Base-by-base conservation (phyloP, 164 flowering plant genomes). In the Malania oleifera region DNA sequence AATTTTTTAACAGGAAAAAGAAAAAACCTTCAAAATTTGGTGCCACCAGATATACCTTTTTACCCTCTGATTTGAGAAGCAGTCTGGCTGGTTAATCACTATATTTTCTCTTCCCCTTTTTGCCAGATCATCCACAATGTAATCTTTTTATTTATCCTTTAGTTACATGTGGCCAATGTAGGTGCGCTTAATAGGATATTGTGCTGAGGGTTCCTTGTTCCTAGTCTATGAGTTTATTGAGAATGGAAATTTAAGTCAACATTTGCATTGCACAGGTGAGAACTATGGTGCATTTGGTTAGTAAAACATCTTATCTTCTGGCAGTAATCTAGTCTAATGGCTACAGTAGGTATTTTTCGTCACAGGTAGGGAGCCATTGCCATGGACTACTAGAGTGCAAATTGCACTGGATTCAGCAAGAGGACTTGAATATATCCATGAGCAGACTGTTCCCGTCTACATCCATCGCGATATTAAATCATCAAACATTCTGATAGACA, bases 401-500 rank as follows among this genome's bases (percentile, higher is more conserved):
- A 89, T 92, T 57, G 98, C 98, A 44, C 88, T 92, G 24, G 96
- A 92, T 70, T 87, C 98, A 26, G 98, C 98, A 11, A 80, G 98
- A 70, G 98, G 98, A 52, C 96, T 92, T 52, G 97, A 92, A 69
- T 89, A 92, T 68, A 92, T 92, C 31, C 98, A 92, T 53, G 96
- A 89, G 64, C 97, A 92, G 58, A 89, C 98, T 15, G 96, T 89
- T 47, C 97, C 96, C 29, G 86, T 87, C 3, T 92, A 92, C 59
- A 87, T 92, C 52, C 98, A 92, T 65, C 95, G 96, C 29, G 98
- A 92, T 75, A 87, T 92, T 29, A 92, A 92, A 74, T 82, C 96
- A 61, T 88, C 93, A 52, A 89, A 92, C 79, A 92, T 92, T 66
- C 71, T 92, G 82, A 89, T 92, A 54, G 97, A 87, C 80, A 83